Base-by-base conservation (phyloP, 257 asterid genomes). In the Leptodermis oblonga region DNA sequence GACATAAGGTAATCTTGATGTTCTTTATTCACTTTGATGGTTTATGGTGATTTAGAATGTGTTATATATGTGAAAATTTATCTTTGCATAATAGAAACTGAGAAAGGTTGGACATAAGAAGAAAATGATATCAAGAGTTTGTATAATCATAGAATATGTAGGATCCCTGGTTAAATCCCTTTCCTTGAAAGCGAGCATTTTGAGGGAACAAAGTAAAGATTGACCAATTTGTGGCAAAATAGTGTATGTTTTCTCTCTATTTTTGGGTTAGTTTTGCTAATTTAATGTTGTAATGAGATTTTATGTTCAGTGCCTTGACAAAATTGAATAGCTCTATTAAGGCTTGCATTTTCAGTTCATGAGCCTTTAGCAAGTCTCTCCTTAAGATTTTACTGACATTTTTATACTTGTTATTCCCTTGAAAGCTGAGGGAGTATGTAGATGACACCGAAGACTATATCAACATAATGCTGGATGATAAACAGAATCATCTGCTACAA, bases 371-470 rank as follows among this genome's bases (percentile, higher is more conserved):
- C 66, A 42, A 58, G 25, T 28, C 31, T 13, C 31, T 37, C 58
- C 0, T 36, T 41, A n/a, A 8, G 18, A 52, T 67, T 34, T 56
- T 23, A 61, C 65, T 73, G n/a, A 67, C 62, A 33, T 61, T 48
- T 20, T 18, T 73, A 2, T 70, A 11, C 11, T 22, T 48, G 7
- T 36, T 25, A 12, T 75, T 51, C 17, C 65, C 39, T 74, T 71
- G 20, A 75, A 69, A 90, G 96, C 79, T 91, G 82, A 81, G 91
- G 82, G 97, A 92, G 74, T 89, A 92, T 36, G 93, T 92, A 34
- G 97, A 92, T 34, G 96, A 92, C 82, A 92, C 97, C 0, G 97
- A 92, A 70, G 96, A 92, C 58, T 89, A 87, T 75, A 86, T 92
- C 70, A 92, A 92, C 85, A 87, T 92, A 45, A 87, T 89, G 96